Evolutionary conservation across 371 early-diverging fungal species (phyloP).

Genomic region (Scutellospora calospora): DNA sequence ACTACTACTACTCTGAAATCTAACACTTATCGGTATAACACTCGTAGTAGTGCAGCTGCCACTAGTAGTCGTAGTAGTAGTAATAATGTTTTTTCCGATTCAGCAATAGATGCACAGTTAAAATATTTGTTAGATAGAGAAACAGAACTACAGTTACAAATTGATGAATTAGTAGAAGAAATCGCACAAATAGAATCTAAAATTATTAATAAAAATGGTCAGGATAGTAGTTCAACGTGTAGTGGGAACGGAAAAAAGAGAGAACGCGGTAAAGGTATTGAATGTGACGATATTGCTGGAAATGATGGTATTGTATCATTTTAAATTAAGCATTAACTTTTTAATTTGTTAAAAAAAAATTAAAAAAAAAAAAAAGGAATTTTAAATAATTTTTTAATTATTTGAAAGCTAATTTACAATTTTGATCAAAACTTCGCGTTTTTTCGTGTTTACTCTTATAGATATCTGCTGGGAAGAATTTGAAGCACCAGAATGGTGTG

Average conservation of each 20-base stretch:
- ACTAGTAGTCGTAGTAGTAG: background rate
- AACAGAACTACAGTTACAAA: constrained; percentile 61
- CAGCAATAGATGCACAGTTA: constrained; percentile 48
- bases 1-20: too few species aligned
- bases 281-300: constrained; percentile 45
- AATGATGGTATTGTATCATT: background rate
- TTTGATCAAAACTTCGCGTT: background rate
- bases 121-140: constrained; percentile 60
- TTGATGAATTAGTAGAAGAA: constrained; percentile 65
- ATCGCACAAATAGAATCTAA: constrained; percentile 65
- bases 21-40: too few species aligned
- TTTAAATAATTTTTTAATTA: too few species aligned
- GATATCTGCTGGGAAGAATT: constrained; percentile 79
- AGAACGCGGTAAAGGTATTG: constrained; percentile 52
- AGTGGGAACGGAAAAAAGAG: constrained; percentile 40
- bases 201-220: background rate
- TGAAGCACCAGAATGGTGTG: constrained; percentile 93
- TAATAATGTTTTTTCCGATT: background rate
- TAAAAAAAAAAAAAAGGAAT: background rate
- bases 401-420: too few species aligned
- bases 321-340: too few species aligned
- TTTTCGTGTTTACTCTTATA: constrained; percentile 22
- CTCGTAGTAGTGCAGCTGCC: too few species aligned
- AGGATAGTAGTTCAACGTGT: background rate
- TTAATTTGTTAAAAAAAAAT: background rate